A percentile compares a stretch with the other conserved stretches of the same genome.
Evolutionary conservation across 2,329 filamentous ascomycete genomes (phyloP).

Genomic region (Metarhizium album): DNA sequence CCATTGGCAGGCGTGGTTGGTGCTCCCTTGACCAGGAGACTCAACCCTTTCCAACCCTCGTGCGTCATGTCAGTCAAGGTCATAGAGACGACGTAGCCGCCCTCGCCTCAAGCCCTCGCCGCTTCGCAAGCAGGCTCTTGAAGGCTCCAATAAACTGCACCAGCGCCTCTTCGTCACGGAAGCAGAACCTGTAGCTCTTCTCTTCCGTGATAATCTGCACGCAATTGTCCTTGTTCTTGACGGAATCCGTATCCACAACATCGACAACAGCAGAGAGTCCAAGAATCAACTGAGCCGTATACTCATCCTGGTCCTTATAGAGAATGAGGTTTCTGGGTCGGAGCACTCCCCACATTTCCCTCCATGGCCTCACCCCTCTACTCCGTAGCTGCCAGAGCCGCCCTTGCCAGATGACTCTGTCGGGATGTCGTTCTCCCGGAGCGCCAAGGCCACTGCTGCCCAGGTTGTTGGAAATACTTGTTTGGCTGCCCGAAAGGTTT

Average conservation of each 20-base stretch:
- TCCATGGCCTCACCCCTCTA: conserved; percentile 81
- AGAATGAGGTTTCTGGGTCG: conserved; percentile 75
- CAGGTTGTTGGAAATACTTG: conserved; percentile 34
- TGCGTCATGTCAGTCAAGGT: neutral
- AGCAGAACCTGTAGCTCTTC: conserved; percentile 68
- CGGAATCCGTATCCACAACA: conserved; percentile 82
- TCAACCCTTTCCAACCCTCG: neutral
- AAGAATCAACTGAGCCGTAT: conserved; percentile 73
- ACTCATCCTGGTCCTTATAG: conserved; percentile 90
- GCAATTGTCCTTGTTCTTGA: conserved; percentile 75
- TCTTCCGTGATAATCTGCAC: conserved; percentile 92
- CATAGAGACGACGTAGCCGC: conserved; percentile 19
- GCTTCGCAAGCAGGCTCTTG: conserved; percentile 71
- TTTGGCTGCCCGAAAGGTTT: conserved; percentile 50
- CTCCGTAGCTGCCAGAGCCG: conserved; percentile 78
- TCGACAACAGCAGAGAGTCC: conserved; percentile 72
- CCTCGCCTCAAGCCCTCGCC: conserved; percentile 50
- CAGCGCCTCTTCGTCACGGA: conserved; percentile 69
- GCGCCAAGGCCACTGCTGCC: conserved; percentile 13
- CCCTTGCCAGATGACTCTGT: conserved; percentile 89
- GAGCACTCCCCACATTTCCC: conserved; percentile 85
- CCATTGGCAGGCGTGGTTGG: neutral
- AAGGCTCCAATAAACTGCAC: conserved; percentile 80
- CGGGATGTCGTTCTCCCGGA: conserved; percentile 53
- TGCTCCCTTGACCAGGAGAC: neutral